Percentiles rank a stretch among this genome's conserved stretches.
Evolutionary conservation across 768 basidiomycete species (phyloP).

Genomic region (Calocybe indica): DNA sequence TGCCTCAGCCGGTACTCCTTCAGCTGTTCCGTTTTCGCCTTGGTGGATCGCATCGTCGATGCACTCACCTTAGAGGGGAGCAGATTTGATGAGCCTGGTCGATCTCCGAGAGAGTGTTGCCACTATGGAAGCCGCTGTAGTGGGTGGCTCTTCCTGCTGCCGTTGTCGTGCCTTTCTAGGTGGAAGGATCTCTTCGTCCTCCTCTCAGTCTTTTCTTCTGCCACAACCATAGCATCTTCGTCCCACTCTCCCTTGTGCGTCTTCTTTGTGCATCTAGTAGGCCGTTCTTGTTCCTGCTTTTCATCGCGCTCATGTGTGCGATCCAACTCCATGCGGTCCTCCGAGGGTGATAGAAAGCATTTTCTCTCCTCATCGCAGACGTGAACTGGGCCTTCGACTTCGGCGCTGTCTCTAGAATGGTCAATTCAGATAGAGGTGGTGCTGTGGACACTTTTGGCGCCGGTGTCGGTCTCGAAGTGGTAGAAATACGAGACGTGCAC

Average conservation of each 20-base stretch:
- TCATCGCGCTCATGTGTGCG: conserved; percentile 8
- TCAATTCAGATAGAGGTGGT: conserved; percentile 15
- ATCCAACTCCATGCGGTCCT: conserved; percentile 13
- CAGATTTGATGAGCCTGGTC: conserved; percentile 11
- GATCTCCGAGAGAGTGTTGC: conserved; percentile 14
- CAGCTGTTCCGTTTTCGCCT: background rate
- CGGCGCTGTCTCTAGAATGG: conserved; percentile 26
- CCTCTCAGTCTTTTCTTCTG: conserved; percentile 17
- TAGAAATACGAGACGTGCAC: conserved; percentile 25
- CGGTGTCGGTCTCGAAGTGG: conserved; percentile 20
- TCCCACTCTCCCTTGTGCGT: conserved; percentile 11
- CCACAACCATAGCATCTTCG: conserved; percentile 5
- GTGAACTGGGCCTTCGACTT: conserved; percentile 10
- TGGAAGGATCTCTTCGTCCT: conserved; percentile 11
- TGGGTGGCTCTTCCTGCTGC: conserved; percentile 21
- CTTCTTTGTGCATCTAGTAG: conserved; percentile 11
- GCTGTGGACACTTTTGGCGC: conserved; percentile 65
- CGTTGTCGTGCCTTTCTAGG: too few relatives aligned
- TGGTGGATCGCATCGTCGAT: background rate
- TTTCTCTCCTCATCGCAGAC: conserved; percentile 2
- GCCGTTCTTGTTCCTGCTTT: conserved; percentile 7
- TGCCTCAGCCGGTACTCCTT: conserved; percentile 11
- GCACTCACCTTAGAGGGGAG: conserved; percentile 25
- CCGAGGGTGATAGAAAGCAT: background rate
- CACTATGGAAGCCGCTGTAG: conserved; percentile 14